phyloP scores from a whole-genome alignment of 2,329 filamentous ascomycete genomes.

The Aspergillus sp. region DNA sequence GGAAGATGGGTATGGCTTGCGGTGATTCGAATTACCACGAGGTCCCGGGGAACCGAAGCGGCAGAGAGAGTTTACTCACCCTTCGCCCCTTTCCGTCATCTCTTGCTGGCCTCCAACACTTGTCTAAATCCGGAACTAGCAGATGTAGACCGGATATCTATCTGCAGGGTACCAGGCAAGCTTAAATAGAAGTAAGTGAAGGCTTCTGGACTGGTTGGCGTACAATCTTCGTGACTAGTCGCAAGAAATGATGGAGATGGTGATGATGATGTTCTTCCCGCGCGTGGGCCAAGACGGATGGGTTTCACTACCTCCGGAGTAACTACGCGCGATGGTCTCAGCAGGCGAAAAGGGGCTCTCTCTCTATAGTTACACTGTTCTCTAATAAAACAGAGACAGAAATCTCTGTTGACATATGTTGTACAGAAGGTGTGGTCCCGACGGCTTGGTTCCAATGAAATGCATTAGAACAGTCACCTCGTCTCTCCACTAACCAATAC shows the following conservation, averaged over 20 bases:
- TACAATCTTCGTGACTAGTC: neutral
- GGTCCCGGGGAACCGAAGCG: slow-evolving; percentile 25
- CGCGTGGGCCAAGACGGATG: slow-evolving; percentile 17
- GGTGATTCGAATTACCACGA: neutral
- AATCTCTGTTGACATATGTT: neutral
- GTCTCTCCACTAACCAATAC: slow-evolving; percentile 70
- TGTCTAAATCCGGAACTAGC: too few relatives aligned
- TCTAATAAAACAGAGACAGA: neutral
- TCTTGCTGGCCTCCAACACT: slow-evolving; percentile 15
- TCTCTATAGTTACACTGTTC: neutral
- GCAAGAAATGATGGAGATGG: neutral
- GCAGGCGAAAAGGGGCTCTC: neutral
- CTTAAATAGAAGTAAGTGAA: neutral
- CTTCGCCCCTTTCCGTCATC: slow-evolving; percentile 36
- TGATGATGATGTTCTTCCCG: neutral
- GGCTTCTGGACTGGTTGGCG: neutral
- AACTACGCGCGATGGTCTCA: neutral
- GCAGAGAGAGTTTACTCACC: slow-evolving; percentile 27
- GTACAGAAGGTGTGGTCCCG: neutral
- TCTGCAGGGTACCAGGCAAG: neutral
- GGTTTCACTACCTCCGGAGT: too few relatives aligned
- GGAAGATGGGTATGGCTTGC: neutral
- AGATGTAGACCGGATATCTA: too few relatives aligned
- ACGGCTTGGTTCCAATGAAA: neutral
- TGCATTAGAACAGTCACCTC: slow-evolving; percentile 21